Evolutionary conservation across 257 asterid species (phyloP).

Genomic region (Jasminum sambac): DNA sequence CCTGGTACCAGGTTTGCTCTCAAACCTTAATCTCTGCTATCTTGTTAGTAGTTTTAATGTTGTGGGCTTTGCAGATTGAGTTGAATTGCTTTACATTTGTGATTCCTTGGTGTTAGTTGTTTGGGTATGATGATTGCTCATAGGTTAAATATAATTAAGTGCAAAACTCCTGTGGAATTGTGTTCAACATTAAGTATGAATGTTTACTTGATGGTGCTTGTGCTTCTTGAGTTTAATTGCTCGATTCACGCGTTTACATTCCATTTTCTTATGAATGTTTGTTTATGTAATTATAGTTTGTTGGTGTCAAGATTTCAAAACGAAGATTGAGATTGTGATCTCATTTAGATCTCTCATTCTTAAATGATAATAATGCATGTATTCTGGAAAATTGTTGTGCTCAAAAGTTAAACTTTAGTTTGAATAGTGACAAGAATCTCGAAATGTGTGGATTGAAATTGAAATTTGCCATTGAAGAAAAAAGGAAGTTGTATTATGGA

Average conservation of each 20-base stretch:
- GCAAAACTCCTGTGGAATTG: not conserved
- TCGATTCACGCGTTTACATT: not conserved
- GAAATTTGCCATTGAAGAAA: no score
- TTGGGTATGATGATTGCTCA: not conserved
- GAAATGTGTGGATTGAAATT: no score
- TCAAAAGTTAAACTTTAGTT: no score
- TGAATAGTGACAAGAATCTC: no score
- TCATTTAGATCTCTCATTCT: no score
- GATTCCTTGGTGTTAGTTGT: not conserved
- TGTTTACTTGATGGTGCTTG: not conserved
- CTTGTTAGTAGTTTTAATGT: not conserved
- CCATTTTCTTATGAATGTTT: not conserved
- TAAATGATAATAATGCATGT: no score
- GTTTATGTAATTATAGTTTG: not conserved
- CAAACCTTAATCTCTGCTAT: not conserved
- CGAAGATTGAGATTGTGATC: not conserved
- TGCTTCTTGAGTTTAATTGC: not conserved
- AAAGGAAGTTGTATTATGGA: no score
- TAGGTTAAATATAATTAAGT: not conserved
- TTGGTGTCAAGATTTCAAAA: not conserved
- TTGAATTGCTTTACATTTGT: constrained; percentile 4
- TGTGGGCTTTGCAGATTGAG: not conserved
- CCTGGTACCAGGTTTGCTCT: constrained; percentile 82
- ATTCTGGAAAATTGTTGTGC: no score
- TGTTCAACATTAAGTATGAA: not conserved